phyloP scores from a whole-genome alignment of 192 early-diverging fungal genomes.

The Linnemannia elongata region DNA sequence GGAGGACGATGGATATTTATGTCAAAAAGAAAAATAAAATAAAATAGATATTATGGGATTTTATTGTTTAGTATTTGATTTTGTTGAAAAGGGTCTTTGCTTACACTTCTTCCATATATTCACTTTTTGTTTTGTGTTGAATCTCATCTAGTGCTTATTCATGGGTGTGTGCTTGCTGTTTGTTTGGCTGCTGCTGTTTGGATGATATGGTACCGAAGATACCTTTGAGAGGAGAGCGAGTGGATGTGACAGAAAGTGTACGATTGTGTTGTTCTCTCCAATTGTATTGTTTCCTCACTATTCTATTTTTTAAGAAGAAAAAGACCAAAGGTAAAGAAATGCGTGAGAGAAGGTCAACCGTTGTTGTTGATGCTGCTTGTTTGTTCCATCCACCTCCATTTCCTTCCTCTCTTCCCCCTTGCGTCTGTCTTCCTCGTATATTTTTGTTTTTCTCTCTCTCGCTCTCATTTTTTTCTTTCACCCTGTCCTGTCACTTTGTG shows the following conservation, averaged over 20 bases:
- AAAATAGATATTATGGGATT: too few relatives aligned
- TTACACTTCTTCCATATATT: background rate
- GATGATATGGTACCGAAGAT: background rate
- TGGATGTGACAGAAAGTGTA: background rate
- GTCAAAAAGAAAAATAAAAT: background rate
- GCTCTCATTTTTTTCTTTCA: background rate
- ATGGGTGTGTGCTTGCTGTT: background rate
- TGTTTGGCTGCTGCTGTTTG: background rate
- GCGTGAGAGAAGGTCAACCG: background rate
- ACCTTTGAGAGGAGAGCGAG: background rate
- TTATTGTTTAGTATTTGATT: background rate
- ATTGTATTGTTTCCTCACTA: background rate
- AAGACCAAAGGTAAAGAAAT: background rate
- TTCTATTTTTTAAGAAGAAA: background rate
- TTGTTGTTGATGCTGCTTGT: background rate
- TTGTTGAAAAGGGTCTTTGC: background rate
- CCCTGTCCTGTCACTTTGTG: background rate
- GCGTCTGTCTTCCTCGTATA: background rate
- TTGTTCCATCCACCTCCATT: background rate
- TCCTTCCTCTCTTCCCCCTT: conserved; percentile 1
- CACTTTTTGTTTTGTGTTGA: background rate
- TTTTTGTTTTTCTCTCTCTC: background rate
- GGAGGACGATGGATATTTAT: conserved; percentile 25
- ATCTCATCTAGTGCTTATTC: background rate
- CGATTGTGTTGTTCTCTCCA: background rate